These are phyloP conservation scores for Fusarium buharicum DNA, from an alignment of 2,329 filamentous ascomycete species.

Conservation along the genomic window DNA sequence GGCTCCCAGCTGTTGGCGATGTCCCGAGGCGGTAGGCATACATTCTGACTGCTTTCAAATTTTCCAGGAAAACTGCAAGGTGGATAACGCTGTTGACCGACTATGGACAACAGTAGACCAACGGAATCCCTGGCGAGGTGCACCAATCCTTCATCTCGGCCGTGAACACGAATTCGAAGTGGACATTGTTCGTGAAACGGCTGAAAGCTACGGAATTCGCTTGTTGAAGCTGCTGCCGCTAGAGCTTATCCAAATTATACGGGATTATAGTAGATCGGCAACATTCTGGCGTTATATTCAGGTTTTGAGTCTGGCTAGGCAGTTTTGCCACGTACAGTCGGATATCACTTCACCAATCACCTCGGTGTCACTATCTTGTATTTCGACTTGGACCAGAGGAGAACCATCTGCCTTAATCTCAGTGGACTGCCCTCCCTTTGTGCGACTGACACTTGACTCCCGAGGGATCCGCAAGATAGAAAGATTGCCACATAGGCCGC, in stretches of 20 bases:
- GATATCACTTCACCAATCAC: background rate
- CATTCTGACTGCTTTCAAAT: slow-evolving; percentile 3
- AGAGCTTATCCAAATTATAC: slow-evolving; percentile 14
- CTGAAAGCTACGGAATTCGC: background rate
- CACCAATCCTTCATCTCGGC: slow-evolving; percentile 9
- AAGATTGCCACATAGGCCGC: background rate
- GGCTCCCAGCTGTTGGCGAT: slow-evolving; percentile 5
- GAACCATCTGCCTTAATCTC: background rate
- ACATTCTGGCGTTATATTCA: slow-evolving; percentile 14
- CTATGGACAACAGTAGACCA: slow-evolving; percentile 9
- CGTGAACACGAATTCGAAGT: background rate
- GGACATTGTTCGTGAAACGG: slow-evolving; percentile 15
- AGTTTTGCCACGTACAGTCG: background rate
- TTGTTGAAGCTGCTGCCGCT: background rate
- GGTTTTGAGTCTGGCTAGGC: slow-evolving; percentile 6
- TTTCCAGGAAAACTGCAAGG: slow-evolving; percentile 4
- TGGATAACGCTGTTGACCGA: background rate
- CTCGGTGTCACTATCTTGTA: background rate
- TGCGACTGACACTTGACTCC: slow-evolving; percentile 12
- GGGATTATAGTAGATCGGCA: slow-evolving; percentile 4
- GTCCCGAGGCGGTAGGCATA: slow-evolving; percentile 1
- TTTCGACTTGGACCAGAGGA: slow-evolving; percentile 13
- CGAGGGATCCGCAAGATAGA: slow-evolving; percentile 13
- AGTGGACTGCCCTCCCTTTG: background rate
- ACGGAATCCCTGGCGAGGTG: slow-evolving; percentile 8